Conservation (phyloP, 208 protist genomes). For the Acanthamoeba lenticulata region DNA sequence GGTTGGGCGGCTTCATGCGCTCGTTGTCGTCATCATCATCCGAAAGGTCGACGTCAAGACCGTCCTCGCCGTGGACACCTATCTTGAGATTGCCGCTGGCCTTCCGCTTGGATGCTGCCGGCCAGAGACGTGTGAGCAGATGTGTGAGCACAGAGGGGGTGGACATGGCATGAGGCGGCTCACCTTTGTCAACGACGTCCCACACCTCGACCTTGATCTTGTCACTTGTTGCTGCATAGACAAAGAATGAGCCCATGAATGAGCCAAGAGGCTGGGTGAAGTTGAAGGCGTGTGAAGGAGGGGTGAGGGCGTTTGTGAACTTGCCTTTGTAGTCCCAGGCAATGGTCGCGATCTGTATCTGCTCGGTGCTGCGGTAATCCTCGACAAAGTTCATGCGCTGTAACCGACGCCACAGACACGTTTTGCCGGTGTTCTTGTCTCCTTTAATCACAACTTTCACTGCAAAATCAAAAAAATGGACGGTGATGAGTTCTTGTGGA, state of each 20-base stretch:
- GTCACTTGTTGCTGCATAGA: conserved; percentile 73
- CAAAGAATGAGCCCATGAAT: not conserved
- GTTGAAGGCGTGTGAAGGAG: not conserved
- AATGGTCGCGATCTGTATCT: conserved; percentile 80
- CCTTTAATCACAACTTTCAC: conserved; percentile 81
- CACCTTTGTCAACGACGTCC: conserved; percentile 80
- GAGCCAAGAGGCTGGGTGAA: not conserved
- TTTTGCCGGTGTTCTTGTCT: conserved; percentile 82
- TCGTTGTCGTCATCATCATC: not conserved
- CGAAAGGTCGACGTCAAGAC: conserved; percentile 1
- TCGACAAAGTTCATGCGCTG: conserved; percentile 67
- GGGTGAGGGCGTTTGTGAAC: not conserved
- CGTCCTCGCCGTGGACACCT: not conserved
- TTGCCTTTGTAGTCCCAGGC: conserved; percentile 81
- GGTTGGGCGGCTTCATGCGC: not conserved
- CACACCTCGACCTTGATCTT: conserved; percentile 81
- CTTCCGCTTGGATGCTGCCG: conserved; percentile 28
- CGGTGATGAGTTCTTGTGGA: not conserved
- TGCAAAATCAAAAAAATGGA: not conserved
- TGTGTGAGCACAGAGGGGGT: not conserved
- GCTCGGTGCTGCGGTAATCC: conserved; percentile 73
- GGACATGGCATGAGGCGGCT: not conserved
- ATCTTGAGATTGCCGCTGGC: not conserved
- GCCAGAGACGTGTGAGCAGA: not conserved
- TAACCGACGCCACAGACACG: conserved; percentile 71